Evolutionary conservation across 1,284 basidiomycete genomes (phyloP).

Genomic region (Ustilago tritici): DNA sequence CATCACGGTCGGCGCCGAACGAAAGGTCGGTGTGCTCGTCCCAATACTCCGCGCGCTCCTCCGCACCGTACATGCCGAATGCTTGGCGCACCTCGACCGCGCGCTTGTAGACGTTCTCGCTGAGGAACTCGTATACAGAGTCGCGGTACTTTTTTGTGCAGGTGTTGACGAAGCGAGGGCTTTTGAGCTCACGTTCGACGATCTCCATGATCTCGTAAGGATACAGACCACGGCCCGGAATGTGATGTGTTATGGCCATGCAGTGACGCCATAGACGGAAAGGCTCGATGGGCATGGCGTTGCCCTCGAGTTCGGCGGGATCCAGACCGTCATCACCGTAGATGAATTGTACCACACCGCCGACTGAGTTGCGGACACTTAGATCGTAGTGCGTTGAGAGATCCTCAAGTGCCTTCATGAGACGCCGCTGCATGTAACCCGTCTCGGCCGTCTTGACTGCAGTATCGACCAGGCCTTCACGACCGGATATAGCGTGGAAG

Average conservation of each 20-base stretch:
- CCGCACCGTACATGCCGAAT: constrained; percentile 86
- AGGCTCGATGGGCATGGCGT: constrained; percentile 80
- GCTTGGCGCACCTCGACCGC: constrained; percentile 79
- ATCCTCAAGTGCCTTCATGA: constrained; percentile 99
- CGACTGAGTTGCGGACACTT: constrained; percentile 94
- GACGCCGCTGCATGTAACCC: constrained; percentile 97
- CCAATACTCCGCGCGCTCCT: constrained; percentile 81
- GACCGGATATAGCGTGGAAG: constrained; percentile 98
- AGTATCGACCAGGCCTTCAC: constrained; percentile 98
- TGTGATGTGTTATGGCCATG: constrained; percentile 74
- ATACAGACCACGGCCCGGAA: constrained; percentile 76
- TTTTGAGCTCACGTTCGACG: constrained; percentile 76
- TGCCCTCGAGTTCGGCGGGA: constrained; percentile 93
- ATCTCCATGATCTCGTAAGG: constrained; percentile 89
- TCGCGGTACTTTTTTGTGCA: constrained; percentile 80
- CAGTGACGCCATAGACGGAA: constrained; percentile 87
- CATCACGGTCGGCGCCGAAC: constrained; percentile 77
- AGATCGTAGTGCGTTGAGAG: constrained; percentile 96
- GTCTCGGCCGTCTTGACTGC: constrained; percentile 99
- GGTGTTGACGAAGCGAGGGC: constrained; percentile 73
- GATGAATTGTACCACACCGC: constrained; percentile 96
- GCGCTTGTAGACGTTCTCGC: constrained; percentile 77
- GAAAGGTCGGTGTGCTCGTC: constrained; percentile 82
- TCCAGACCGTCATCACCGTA: constrained; percentile 98
- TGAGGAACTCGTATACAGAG: constrained; percentile 81